Evolutionary conservation across 352 stramenopile species (phyloP).

Genomic region (Phytophthora podocarpi): DNA sequence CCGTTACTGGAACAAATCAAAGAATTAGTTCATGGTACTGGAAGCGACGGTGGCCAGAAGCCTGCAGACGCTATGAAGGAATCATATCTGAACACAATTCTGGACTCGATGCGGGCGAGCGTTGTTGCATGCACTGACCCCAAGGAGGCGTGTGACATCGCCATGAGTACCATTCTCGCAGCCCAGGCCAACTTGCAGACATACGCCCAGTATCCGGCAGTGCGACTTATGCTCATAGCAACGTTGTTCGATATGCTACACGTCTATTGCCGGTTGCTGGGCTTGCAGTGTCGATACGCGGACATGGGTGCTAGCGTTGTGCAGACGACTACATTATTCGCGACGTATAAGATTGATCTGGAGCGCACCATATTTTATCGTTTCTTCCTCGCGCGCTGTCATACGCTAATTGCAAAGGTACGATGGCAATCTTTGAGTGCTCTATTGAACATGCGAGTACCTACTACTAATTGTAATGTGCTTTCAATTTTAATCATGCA

Average conservation of each 20-base stretch:
- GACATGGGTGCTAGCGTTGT: constrained; percentile 66
- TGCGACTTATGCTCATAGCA: constrained; percentile 56
- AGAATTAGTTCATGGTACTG: constrained; percentile 13
- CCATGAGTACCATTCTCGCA: constrained; percentile 54
- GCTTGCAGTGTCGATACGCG: constrained; percentile 63
- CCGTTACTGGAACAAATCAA: constrained; percentile 53
- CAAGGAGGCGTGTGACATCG: constrained; percentile 49
- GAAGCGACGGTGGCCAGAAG: constrained; percentile 10
- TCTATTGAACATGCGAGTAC: background rate
- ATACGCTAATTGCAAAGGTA: constrained; percentile 75
- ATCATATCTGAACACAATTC: constrained; percentile 56
- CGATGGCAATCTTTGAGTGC: background rate
- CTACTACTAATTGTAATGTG: background rate
- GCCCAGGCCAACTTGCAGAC: constrained; percentile 57
- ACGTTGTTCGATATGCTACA: constrained; percentile 76
- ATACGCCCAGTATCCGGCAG: constrained; percentile 36
- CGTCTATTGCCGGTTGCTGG: constrained; percentile 61
- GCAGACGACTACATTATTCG: constrained; percentile 68
- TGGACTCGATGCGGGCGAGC: constrained; percentile 53
- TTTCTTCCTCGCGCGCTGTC: constrained; percentile 60
- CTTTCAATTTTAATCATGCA: constrained; percentile 18
- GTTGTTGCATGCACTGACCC: constrained; percentile 48
- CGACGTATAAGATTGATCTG: constrained; percentile 48
- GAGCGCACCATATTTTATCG: constrained; percentile 51
- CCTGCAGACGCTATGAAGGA: constrained; percentile 26